Evolutionary conservation across 306 rosid species (phyloP).

Genomic region (Cucurbita pepo): DNA sequence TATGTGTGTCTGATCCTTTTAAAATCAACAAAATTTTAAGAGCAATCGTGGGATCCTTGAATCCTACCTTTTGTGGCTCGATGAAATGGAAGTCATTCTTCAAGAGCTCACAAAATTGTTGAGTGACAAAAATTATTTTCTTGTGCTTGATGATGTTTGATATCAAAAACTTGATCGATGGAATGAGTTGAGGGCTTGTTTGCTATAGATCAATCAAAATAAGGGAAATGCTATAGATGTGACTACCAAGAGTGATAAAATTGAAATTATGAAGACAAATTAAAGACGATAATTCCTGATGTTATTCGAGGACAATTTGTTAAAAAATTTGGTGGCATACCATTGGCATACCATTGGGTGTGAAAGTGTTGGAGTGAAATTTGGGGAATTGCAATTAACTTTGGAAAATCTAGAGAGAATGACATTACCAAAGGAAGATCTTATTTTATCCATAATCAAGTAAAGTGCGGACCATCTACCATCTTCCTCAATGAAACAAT

Average conservation of each 20-base stretch:
- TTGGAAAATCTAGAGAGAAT: no score
- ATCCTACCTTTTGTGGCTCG: not conserved
- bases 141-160: constrained; percentile 18
- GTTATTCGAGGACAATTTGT: not conserved
- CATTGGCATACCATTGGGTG: no score
- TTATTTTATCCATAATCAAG: not conserved
- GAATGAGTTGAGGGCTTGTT: no score
- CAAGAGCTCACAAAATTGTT: not conserved
- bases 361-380: constrained; percentile 1
- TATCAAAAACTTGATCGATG: not conserved
- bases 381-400: not conserved
- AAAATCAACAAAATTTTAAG: not conserved
- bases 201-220: not conserved
- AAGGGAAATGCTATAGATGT: not conserved
- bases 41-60: not conserved
- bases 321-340: constrained; percentile 4
- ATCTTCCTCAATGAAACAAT: not conserved
- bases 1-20: constrained; percentile 9
- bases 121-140: constrained; percentile 5
- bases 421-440: not conserved
- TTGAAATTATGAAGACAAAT: constrained; percentile 6
- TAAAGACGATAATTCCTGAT: not conserved
- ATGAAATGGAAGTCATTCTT: not conserved
- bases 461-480: not conserved
- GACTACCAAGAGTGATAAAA: constrained; percentile 4